Conservation (phyloP, 306 rosid species). For the Quillaja saponaria region DNA sequence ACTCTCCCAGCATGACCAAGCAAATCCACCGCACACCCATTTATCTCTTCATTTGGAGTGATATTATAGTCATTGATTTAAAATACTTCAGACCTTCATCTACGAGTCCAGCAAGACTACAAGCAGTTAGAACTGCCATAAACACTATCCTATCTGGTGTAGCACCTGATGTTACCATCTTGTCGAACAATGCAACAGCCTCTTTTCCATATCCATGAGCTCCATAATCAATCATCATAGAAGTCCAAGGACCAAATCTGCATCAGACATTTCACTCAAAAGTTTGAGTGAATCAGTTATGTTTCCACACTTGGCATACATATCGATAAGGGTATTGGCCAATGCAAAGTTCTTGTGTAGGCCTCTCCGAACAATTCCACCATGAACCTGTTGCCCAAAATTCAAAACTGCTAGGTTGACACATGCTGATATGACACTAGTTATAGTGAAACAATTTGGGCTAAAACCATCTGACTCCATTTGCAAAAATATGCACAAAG, state of each 20-base stretch:
- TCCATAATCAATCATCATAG: constrained; percentile 79
- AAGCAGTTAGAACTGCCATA: constrained; percentile 75
- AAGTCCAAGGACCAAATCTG: constrained; percentile 80
- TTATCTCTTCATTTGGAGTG: constrained; percentile 58
- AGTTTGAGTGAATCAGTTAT: constrained; percentile 50
- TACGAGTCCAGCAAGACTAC: constrained; percentile 79
- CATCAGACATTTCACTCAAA: constrained; percentile 48
- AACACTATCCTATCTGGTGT: constrained; percentile 73
- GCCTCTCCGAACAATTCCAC: constrained; percentile 57
- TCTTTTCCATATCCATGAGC: constrained; percentile 75
- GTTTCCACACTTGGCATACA: constrained; percentile 81
- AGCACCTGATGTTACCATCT: constrained; percentile 61
- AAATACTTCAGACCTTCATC: constrained; percentile 68
- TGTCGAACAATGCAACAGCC: constrained; percentile 60
- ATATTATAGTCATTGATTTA: constrained; percentile 47
- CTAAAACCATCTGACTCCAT: constrained; percentile 59
- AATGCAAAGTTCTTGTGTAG: constrained; percentile 47
- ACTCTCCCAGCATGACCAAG: constrained; percentile 76
- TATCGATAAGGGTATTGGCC: constrained; percentile 69
- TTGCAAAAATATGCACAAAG: constrained; percentile 51
- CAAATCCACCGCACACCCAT: constrained; percentile 72
- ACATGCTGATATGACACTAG: constrained; percentile 64
- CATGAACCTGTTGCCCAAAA: constrained; percentile 74
- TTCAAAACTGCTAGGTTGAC: constrained; percentile 57
- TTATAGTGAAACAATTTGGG: constrained; percentile 68